These are phyloP conservation scores for Coprinopsis sp. DNA, from an alignment of 768 basidiomycete genomes.

Conservation along the genomic window DNA sequence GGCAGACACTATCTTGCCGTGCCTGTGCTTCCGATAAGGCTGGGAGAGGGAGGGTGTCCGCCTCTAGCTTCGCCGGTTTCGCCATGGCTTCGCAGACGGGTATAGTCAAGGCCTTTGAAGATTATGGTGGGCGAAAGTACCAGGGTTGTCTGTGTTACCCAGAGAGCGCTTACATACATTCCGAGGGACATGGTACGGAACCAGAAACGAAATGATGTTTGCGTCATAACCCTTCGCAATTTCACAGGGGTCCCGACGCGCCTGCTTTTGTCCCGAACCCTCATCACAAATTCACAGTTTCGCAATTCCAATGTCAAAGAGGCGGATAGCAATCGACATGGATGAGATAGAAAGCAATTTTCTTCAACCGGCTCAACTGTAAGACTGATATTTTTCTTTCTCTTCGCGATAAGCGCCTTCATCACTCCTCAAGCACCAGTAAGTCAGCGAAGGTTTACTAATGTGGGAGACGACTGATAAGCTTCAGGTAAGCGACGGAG, in stretches of 20 bases:
- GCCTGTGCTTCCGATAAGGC: too few relatives aligned
- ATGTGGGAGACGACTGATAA: not conserved
- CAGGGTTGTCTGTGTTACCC: too few relatives aligned
- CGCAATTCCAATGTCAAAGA: not conserved
- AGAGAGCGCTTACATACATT: too few relatives aligned
- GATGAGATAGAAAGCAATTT: conserved; percentile 2
- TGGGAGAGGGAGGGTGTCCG: too few relatives aligned
- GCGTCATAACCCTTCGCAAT: too few relatives aligned
- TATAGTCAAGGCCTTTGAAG: too few relatives aligned
- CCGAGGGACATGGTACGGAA: too few relatives aligned
- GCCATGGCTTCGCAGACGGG: too few relatives aligned
- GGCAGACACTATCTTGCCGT: too few relatives aligned
- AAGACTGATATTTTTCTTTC: not conserved
- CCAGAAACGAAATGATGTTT: too few relatives aligned
- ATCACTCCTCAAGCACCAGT: not conserved
- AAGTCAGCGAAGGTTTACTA: not conserved
- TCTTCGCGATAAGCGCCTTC: not conserved
- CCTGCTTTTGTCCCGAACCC: not conserved
- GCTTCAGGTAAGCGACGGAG: conserved; percentile 41
- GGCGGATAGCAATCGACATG: conserved; percentile 3
- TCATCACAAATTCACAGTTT: not conserved
- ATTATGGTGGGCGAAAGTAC: too few relatives aligned
- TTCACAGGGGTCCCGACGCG: not conserved
- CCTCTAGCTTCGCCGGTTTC: too few relatives aligned
- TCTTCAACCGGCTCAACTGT: conserved; percentile 5